Base-by-base conservation (phyloP, 2,329 filamentous ascomycete species). In the Colletotrichum chlorophyti region DNA sequence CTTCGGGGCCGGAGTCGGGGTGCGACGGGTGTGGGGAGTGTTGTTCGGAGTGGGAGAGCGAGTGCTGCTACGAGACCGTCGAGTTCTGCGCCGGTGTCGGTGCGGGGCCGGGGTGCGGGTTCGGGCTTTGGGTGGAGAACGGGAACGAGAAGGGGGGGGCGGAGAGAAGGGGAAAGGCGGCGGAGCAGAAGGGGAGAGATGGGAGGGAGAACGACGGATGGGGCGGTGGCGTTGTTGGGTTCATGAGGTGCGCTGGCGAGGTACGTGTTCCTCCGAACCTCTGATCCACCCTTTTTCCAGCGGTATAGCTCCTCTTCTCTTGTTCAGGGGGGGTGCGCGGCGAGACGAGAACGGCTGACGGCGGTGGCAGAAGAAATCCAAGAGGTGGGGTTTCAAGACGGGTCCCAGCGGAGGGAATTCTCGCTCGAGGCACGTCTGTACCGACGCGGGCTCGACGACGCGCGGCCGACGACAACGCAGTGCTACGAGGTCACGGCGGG, bases 161-260 rank as follows among this genome's bases (percentile, higher is more conserved):
- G 7, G 34, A 23, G 26, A 8, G 29, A 24, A 4, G 34, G 9
- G 37, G n/a, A 14, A 9, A 4, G 6, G 4, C 8, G 15, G 2
- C 24, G 8, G 27, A 46, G 15, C 40, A 9, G 19, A 23, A 31
- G 15, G 29, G n/a, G 31, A 10, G 27, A 31, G 21, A 41, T 9
- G 29, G 17, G 23, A 26, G 11, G 27, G 3, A 27, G 31, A 17
- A 46, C 21, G 21, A 31, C 12, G 43, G 54, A 1, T 61, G 58
- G 54, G 58, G 58, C 5, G 58, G 58, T 14, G n/a, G 23, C 8
- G 43, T 59, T 17, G 48, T 59, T 11, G 58, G 58, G 19, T 15
- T 61, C 15, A 43, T 29, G 12, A 47, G 58, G 32, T 53, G 40
- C 42, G 54, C 48, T 17, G 58, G 54, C 11, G 58, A 59, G 58